Evolutionary conservation across 371 early-diverging fungal genomes (phyloP).

Genomic region (Thermomucor indicae-seudaticae): DNA sequence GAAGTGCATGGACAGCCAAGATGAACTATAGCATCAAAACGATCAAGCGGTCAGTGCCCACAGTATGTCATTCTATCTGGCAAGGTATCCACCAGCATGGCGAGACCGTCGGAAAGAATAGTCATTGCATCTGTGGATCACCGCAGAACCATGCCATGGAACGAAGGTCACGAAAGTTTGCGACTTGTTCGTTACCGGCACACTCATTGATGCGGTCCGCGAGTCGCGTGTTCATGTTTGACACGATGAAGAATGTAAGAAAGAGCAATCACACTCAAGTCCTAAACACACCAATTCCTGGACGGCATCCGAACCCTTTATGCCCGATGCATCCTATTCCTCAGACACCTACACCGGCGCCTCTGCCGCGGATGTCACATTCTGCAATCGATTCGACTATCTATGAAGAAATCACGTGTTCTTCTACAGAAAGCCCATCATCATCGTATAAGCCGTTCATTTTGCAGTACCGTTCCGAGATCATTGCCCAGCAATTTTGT

Average conservation of each 20-base stretch:
- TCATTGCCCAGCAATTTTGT: conserved; percentile 51
- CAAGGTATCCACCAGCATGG: conserved; percentile 10
- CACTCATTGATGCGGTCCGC: conserved; percentile 2
- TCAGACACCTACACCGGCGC: neutral
- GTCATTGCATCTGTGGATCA: neutral
- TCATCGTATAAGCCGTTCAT: conserved; percentile 33
- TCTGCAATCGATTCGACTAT: neutral
- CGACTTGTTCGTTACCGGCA: conserved; percentile 1
- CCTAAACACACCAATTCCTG: neutral
- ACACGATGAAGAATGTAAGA: conserved; percentile 2
- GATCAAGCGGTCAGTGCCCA: conserved; percentile 29
- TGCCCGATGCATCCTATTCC: conserved; percentile 7
- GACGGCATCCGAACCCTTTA: conserved; percentile 14
- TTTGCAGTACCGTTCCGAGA: conserved; percentile 34
- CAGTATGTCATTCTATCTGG: conserved; percentile 21
- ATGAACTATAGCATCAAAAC: conserved; percentile 27
- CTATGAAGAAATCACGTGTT: neutral
- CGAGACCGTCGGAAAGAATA: neutral
- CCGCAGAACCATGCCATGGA: neutral
- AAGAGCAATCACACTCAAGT: neutral
- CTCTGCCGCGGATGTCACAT: neutral
- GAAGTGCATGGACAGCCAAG: conserved; percentile 30
- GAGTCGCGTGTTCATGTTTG: conserved; percentile 3
- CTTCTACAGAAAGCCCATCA: too few species aligned
- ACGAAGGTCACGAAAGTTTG: neutral